A percentile compares a stretch with the other conserved stretches of the same genome.
phyloP scores from a whole-genome alignment of 2,329 filamentous ascomycete genomes.

The Zasmidium citrigriseum region DNA sequence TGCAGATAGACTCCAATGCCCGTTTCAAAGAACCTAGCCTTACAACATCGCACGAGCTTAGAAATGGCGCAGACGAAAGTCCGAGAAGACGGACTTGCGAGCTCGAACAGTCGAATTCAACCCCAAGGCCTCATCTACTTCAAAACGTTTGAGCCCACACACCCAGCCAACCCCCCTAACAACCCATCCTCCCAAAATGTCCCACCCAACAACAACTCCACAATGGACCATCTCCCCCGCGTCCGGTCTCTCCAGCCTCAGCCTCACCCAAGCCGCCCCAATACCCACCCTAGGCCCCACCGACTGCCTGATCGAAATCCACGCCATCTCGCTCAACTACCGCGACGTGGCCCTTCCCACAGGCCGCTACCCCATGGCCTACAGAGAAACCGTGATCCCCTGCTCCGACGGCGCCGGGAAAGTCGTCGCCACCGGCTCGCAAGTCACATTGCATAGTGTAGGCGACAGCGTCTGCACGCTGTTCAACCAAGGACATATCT shows the following conservation, averaged over 20 bases:
- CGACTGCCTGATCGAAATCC: conserved; percentile 69
- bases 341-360: conserved; percentile 49
- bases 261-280: conserved; percentile 49
- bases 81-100: neutral
- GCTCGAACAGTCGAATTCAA: neutral
- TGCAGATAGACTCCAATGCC: neutral
- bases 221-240: conserved; percentile 56
- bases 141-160: too few relatives aligned
- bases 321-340: conserved; percentile 47
- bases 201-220: neutral
- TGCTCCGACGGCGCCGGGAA: conserved; percentile 54
- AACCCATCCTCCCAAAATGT: neutral
- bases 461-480: conserved; percentile 63
- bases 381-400: conserved; percentile 43
- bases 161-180: neutral
- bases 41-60: too few relatives aligned
- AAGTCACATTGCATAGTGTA: conserved; percentile 56
- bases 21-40: too few relatives aligned
- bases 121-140: too few relatives aligned
- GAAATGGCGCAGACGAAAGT: neutral
- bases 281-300: conserved; percentile 65
- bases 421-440: conserved; percentile 54
- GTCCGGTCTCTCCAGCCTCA: conserved; percentile 62
- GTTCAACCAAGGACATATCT: conserved; percentile 61
- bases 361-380: conserved; percentile 46